Conservation (phyloP, 108 stramenopile genomes). For the Hondaea fermentalgiana region DNA sequence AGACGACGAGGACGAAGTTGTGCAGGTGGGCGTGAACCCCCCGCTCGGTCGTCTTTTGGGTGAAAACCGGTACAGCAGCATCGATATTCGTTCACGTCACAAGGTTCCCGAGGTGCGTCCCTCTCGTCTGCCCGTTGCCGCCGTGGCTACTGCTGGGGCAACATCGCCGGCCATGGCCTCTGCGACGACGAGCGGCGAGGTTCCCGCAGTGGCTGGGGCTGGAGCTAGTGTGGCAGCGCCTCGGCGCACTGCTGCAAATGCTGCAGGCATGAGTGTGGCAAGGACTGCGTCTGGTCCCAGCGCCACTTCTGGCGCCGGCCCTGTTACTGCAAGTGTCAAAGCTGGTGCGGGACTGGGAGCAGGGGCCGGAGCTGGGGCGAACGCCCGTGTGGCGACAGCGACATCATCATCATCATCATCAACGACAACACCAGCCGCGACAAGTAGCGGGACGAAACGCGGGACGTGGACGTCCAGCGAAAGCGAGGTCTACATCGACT, state of each 20-base stretch:
- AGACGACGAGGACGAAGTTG: neutral
- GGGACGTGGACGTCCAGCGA: constrained; percentile 13
- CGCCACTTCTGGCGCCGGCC: no score
- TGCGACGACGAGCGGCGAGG: neutral
- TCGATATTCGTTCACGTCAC: neutral
- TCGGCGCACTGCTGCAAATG: no score
- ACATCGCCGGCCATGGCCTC: neutral
- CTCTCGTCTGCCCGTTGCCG: neutral
- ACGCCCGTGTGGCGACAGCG: neutral
- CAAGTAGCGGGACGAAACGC: neutral
- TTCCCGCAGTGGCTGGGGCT: no score
- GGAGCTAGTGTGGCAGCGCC: no score
- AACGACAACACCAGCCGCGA: neutral
- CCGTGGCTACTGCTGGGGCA: neutral
- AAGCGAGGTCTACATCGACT: neutral
- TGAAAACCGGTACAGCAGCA: neutral
- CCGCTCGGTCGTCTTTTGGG: neutral
- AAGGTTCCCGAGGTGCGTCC: neutral
- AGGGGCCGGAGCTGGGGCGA: no score
- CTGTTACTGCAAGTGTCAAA: no score
- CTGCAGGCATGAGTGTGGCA: no score
- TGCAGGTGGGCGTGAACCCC: neutral
- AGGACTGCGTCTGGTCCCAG: no score
- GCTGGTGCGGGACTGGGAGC: no score
- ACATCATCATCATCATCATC: neutral